Conservation (phyloP, 768 basidiomycete genomes). For the Kwoniella sp. region DNA sequence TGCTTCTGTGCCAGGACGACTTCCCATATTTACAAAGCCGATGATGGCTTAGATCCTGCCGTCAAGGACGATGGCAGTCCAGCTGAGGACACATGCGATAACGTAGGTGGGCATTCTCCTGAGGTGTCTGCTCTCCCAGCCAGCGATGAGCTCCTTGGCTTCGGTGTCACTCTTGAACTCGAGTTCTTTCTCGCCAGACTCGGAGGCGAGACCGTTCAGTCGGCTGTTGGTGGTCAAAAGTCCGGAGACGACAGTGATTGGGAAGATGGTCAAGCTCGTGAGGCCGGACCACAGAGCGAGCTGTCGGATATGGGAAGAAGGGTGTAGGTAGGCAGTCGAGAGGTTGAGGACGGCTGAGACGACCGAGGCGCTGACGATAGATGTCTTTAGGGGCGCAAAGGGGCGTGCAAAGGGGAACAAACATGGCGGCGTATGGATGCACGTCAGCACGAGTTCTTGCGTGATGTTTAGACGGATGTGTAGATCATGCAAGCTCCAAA, state of each 20-base stretch:
- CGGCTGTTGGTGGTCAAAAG: slow-evolving; percentile 12
- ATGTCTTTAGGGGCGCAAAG: slow-evolving; percentile 7
- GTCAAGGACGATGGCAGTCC: slow-evolving; percentile 11
- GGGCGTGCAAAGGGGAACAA: too few relatives aligned
- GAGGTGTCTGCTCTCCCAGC: slow-evolving; percentile 7
- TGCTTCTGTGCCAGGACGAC: too few relatives aligned
- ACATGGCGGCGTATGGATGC: too few relatives aligned
- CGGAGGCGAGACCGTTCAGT: neutral
- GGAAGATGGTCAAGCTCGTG: neutral
- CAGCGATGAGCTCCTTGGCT: neutral
- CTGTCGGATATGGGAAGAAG: slow-evolving; percentile 3
- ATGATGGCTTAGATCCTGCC: slow-evolving; percentile 5
- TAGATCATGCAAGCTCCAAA: too few relatives aligned
- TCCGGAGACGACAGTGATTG: slow-evolving; percentile 5
- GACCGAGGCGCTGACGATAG: slow-evolving; percentile 4
- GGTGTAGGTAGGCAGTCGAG: slow-evolving; percentile 14
- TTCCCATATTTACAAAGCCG: too few relatives aligned
- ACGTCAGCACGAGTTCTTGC: too few relatives aligned
- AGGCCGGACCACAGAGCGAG: slow-evolving; percentile 10
- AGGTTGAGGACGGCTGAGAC: slow-evolving; percentile 5
- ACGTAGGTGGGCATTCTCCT: slow-evolving; percentile 3
- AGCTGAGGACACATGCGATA: slow-evolving; percentile 3
- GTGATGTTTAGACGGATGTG: too few relatives aligned
- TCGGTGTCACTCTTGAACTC: slow-evolving; percentile 7
- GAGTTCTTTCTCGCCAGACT: neutral